phyloP scores from a whole-genome alignment of 306 rosid species.

The Begonia peltatifolia region DNA sequence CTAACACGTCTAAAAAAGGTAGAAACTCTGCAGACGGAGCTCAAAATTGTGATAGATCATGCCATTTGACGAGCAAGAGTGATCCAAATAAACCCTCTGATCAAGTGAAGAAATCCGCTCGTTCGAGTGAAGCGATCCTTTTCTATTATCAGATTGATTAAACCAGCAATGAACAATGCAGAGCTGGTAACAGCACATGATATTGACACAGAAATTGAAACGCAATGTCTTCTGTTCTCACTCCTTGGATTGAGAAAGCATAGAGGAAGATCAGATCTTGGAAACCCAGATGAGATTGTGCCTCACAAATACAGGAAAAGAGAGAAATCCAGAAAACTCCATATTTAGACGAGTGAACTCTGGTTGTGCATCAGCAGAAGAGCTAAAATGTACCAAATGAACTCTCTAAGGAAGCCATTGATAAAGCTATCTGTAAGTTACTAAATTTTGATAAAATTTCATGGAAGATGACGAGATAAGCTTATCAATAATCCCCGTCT shows the following conservation, averaged over 20 bases:
- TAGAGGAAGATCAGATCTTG: constrained; percentile 24
- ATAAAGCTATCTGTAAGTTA: no score
- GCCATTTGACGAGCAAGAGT: constrained; percentile 32
- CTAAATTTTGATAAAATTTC: no score
- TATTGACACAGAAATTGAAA: constrained; percentile 18
- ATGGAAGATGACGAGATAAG: no score
- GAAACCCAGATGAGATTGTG: constrained; percentile 24
- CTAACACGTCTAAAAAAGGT: constrained; percentile 15
- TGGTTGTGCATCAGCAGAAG: no score
- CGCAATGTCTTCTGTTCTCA: constrained; percentile 15
- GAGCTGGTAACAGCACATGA: constrained; percentile 29
- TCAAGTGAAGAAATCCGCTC: constrained; percentile 19
- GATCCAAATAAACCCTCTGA: constrained; percentile 38
- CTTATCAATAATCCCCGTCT: no score
- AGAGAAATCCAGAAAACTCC: no score
- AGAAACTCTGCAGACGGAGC: constrained; percentile 40
- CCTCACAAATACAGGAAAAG: constrained; percentile 12
- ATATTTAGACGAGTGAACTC: no score
- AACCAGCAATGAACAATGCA: constrained; percentile 21
- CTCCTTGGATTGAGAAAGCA: constrained; percentile 11
- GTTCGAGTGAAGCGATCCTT: neutral
- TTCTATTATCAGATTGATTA: constrained; percentile 25
- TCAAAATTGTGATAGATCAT: constrained; percentile 22
- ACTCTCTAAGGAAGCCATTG: no score
- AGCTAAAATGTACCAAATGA: no score